Percentiles rank a stretch among this genome's conserved stretches.
Evolutionary conservation across 495 filamentous ascomycete species (phyloP).

Genomic region (Zalerion maritima): DNA sequence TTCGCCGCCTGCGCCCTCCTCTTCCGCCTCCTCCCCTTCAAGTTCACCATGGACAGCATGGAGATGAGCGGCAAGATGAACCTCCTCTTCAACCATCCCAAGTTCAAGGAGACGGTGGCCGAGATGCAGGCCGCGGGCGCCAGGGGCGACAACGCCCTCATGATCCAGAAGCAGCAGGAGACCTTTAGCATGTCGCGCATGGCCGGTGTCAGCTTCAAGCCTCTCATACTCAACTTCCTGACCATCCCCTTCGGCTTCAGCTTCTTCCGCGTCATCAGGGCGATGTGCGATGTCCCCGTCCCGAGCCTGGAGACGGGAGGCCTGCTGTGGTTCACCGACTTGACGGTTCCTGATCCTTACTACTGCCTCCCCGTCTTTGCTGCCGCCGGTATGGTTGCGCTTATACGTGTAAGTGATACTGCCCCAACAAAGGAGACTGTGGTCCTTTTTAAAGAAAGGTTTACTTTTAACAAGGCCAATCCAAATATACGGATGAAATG

Average conservation of each 20-base stretch:
- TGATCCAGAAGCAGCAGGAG: conserved; percentile 29
- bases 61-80: conserved; percentile 43
- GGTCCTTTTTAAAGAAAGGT: too few relatives aligned
- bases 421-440: conserved; percentile 28
- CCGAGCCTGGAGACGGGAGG: conserved; percentile 59
- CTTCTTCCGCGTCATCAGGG: conserved; percentile 59
- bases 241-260: conserved; percentile 65
- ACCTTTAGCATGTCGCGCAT: conserved; percentile 31
- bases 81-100: conserved; percentile 32
- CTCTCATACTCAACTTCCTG: conserved; percentile 40
- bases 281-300: conserved; percentile 65
- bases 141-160: conserved; percentile 24
- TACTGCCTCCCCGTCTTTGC: conserved; percentile 52
- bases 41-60: conserved; percentile 42
- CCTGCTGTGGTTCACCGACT: conserved; percentile 61
- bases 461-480: too few relatives aligned
- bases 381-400: conserved; percentile 32
- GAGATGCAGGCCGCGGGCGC: too few relatives aligned
- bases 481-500: conserved; percentile 9
- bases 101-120: conserved; percentile 33
- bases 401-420: conserved; percentile 40
- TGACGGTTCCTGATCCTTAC: conserved; percentile 64
- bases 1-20: conserved; percentile 47
- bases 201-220: conserved; percentile 38
- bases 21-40: conserved; percentile 51